Base-by-base conservation (phyloP, 805 yeast species). In the Jamesozyma piceae region DNA sequence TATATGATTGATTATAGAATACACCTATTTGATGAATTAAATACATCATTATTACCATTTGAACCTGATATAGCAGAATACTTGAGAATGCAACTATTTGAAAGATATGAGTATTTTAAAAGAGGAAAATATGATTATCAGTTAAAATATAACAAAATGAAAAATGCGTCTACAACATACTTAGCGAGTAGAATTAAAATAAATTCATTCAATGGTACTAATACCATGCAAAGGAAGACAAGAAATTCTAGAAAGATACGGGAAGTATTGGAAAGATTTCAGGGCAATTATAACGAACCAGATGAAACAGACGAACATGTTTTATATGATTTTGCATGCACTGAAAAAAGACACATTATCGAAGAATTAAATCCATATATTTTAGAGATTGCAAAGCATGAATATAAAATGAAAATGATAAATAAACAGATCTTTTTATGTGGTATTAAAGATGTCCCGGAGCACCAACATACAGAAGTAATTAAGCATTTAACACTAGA, bases 1-100 rank as follows among this genome's bases (percentile, higher is more conserved):
- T 58, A 54, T 36, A 47, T 60, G 49, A 37, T 52, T 19, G 64
- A 60, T 42, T 55, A 57, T 35, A 53, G 50, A 41, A 22, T 49
- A 10, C 55, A 55, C 42, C 39, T 57, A 5, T 37, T 35, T 5
- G 60, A 57, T 38, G 35, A 39, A 2, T 26, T 41, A 14, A 46
- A 41, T 15, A 37, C 20, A 4, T 45, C 48, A 18, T 39, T 44
- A 22, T n/a, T 52, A 31, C 57, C 61, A 4, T 58, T 42, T 37
- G 64, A 60, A 26, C n/a, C 47, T 20, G 46, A 53, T 36, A 39
- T 58, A 13, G 46, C 53, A 11, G 24, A 24, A 5, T 43, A 44
- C 32, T 10, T 50, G 6, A 31, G 38, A 13, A 11, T 35, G 13
- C 39, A 30, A 17, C 29, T 43, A 5, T 11, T n/a, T 8, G 19